These are phyloP conservation scores for Apophysomyces variabilis DNA, from an alignment of 371 early-diverging fungal species.

Conservation along the genomic window DNA sequence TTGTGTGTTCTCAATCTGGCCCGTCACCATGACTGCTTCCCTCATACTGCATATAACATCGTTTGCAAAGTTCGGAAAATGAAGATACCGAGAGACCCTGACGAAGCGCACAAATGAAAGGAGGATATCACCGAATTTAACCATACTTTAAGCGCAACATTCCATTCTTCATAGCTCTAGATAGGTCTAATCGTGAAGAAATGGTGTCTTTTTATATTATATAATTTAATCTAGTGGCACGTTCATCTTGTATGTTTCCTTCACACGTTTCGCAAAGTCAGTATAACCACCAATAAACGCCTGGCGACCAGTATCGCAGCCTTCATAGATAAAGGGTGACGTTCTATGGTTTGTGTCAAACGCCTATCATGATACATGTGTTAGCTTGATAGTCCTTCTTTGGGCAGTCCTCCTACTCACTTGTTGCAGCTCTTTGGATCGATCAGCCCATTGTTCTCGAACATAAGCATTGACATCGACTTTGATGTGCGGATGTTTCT, in stretches of 20 bases:
- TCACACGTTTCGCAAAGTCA: conserved; percentile 50
- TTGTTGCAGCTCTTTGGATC: conserved; percentile 48
- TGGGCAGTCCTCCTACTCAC: conserved; percentile 21
- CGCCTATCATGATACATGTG: conserved; percentile 21
- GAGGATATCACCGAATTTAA: too few species aligned
- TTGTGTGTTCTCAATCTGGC: too few species aligned
- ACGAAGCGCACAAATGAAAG: too few species aligned
- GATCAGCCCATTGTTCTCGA: conserved; percentile 47
- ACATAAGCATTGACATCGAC: conserved; percentile 52
- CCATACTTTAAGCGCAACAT: too few species aligned
- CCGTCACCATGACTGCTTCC: too few species aligned
- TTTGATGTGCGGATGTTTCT: conserved; percentile 42
- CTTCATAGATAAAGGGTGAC: conserved; percentile 62
- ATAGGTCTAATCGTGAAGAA: too few species aligned
- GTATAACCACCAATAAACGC: conserved; percentile 52
- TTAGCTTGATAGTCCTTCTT: neutral
- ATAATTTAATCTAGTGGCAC: conserved; percentile 24
- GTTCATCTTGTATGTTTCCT: conserved; percentile 34
- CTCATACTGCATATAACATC: too few species aligned
- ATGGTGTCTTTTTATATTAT: too few species aligned
- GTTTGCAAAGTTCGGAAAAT: too few species aligned
- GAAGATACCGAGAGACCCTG: too few species aligned
- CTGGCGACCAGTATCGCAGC: conserved; percentile 41
- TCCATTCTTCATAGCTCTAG: too few species aligned
- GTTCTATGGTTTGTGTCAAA: conserved; percentile 45